A percentile compares a stretch with the other conserved stretches of the same genome.
Conservation (phyloP, 495 filamentous ascomycete species). For the Podospora anserina region DNA sequence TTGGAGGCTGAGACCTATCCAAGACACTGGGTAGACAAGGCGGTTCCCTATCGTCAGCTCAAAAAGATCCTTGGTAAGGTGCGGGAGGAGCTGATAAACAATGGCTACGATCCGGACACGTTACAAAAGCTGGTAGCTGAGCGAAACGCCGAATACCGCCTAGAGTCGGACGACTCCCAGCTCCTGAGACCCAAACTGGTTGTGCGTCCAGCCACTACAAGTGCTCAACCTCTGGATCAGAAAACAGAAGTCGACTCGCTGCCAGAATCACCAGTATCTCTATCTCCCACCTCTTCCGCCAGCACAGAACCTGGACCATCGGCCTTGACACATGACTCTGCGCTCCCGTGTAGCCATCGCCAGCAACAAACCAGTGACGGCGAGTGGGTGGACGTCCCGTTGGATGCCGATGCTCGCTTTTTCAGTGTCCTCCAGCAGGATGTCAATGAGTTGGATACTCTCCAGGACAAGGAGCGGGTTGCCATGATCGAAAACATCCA, state of each 20-base stretch:
- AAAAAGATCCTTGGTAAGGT: slow-evolving; percentile 75
- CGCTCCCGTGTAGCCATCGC: background rate
- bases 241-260: background rate
- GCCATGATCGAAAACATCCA: slow-evolving; percentile 53
- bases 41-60: slow-evolving; percentile 68
- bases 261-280: slow-evolving; percentile 10
- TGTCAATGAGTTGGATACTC: slow-evolving; percentile 55
- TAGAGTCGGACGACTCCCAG: slow-evolving; percentile 36
- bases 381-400: slow-evolving; percentile 58
- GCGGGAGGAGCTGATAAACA: slow-evolving; percentile 52
- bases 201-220: slow-evolving; percentile 22
- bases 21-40: slow-evolving; percentile 62
- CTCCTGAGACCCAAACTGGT: slow-evolving; percentile 29
- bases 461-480: slow-evolving; percentile 57
- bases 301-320: background rate
- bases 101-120: slow-evolving; percentile 62
- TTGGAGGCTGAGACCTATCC: slow-evolving; percentile 59
- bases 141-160: slow-evolving; percentile 46
- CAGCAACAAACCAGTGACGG: slow-evolving; percentile 7
- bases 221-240: slow-evolving; percentile 3
- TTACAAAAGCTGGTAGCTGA: slow-evolving; percentile 49
- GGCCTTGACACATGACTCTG: background rate
- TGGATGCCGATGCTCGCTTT: slow-evolving; percentile 65
- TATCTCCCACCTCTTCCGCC: background rate
- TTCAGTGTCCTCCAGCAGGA: slow-evolving; percentile 62